Percentiles rank a stretch among this genome's conserved stretches.
Evolutionary conservation across 1,284 basidiomycete genomes (phyloP).

Genomic region (Porodaedalea pini): DNA sequence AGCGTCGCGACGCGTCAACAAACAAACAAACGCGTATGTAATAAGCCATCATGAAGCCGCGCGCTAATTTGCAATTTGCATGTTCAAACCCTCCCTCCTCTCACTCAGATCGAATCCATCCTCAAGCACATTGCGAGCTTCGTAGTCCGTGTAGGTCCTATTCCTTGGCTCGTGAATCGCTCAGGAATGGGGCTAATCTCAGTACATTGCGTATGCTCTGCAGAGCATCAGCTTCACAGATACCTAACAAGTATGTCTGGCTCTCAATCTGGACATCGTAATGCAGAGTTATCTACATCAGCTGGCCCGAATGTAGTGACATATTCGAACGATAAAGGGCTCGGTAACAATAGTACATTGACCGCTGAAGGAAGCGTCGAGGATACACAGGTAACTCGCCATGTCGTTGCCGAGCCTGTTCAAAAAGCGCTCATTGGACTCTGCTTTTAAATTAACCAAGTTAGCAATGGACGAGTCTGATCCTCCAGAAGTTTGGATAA

Average conservation of each 20-base stretch:
- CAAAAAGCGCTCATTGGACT: neutral
- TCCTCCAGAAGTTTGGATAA: conserved; percentile 44
- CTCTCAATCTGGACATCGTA: neutral
- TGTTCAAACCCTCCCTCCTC: neutral
- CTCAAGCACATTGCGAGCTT: too few relatives aligned
- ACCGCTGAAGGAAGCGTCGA: conserved; percentile 8
- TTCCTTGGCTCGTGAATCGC: too few relatives aligned
- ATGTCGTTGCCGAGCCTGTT: neutral
- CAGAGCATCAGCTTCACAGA: too few relatives aligned
- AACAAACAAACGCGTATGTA: conserved; percentile 3
- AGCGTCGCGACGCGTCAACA: neutral
- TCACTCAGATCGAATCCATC: neutral
- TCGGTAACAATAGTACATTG: neutral
- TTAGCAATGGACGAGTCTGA: conserved; percentile 5
- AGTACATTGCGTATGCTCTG: too few relatives aligned
- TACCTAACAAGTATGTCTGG: neutral
- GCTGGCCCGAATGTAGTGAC: neutral
- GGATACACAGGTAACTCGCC: conserved; percentile 9
- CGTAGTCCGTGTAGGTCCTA: too few relatives aligned
- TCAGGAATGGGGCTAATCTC: too few relatives aligned
- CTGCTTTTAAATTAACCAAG: neutral
- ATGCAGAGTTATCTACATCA: neutral
- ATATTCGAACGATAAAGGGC: neutral
- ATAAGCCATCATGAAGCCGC: neutral
- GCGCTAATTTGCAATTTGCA: neutral